These are phyloP conservation scores for Salicornia ramosissima DNA, from an alignment of 148 eudicot genomes.

Conservation along the genomic window DNA sequence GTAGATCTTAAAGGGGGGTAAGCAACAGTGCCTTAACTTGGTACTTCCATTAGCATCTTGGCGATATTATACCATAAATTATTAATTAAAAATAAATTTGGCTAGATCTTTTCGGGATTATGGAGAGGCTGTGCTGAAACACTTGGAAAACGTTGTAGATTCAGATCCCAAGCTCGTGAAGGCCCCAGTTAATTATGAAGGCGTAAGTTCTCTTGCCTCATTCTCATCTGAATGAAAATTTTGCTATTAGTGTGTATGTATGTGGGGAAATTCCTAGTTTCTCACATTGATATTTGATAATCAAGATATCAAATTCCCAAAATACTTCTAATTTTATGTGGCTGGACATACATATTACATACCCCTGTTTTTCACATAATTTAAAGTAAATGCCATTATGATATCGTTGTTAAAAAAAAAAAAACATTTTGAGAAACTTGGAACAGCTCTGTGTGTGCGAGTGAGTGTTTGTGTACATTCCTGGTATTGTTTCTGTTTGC, in stretches of 20 bases:
- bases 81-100: conserved; percentile 14
- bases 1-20: conserved; percentile 90
- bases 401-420: no score
- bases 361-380: no score
- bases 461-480: neutral
- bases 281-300: no score
- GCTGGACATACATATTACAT: no score
- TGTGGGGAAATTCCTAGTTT: no score
- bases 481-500: neutral
- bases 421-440: no score
- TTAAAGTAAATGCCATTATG: no score
- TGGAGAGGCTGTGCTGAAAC: conserved; percentile 81
- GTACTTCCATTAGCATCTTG: conserved; percentile 14
- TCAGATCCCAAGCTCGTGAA: conserved; percentile 70
- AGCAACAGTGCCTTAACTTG: conserved; percentile 20
- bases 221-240: no score
- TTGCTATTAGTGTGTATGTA: no score
- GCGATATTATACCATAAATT: conserved; percentile 11
- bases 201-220: conserved; percentile 50
- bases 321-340: no score
- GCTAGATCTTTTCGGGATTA: conserved; percentile 83
- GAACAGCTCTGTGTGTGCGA: no score
- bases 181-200: conserved; percentile 93
- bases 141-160: conserved; percentile 55
- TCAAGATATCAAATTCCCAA: no score